phyloP scores from a whole-genome alignment of 2,329 filamentous ascomycete species.

The Endothia cerciana region DNA sequence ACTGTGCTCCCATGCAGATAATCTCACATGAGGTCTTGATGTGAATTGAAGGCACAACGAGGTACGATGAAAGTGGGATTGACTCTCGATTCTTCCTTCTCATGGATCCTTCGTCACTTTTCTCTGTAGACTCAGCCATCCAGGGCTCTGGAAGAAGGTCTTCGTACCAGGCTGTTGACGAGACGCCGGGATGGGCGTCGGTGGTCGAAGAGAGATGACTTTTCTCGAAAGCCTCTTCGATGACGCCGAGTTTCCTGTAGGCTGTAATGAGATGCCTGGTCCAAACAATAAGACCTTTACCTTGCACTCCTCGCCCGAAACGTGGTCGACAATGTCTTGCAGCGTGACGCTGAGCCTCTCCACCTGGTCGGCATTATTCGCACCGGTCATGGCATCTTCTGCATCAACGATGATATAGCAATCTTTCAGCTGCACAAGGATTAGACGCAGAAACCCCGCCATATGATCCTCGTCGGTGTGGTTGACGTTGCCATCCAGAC shows the following conservation, averaged over 20 bases:
- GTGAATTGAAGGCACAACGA: neutral
- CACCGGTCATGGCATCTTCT: neutral
- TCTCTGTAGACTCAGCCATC: neutral
- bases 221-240: neutral
- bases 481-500: neutral
- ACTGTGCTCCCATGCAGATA: neutral
- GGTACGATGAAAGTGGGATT: neutral
- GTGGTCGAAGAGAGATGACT: constrained; percentile 10
- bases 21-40: neutral
- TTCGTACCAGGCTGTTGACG: constrained; percentile 3
- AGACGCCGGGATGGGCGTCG: neutral
- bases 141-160: neutral
- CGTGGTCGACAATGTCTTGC: neutral
- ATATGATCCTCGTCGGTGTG: constrained; percentile 5
- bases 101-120: neutral
- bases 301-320: neutral
- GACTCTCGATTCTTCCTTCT: neutral
- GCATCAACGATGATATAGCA: constrained; percentile 6
- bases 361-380: neutral
- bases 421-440: neutral
- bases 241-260: neutral
- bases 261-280: neutral
- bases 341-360: constrained; percentile 1
- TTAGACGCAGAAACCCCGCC: neutral
- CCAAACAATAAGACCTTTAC: constrained; percentile 4